phyloP scores from a whole-genome alignment of 148 eudicot species.

The Chenopodium suecicum region DNA sequence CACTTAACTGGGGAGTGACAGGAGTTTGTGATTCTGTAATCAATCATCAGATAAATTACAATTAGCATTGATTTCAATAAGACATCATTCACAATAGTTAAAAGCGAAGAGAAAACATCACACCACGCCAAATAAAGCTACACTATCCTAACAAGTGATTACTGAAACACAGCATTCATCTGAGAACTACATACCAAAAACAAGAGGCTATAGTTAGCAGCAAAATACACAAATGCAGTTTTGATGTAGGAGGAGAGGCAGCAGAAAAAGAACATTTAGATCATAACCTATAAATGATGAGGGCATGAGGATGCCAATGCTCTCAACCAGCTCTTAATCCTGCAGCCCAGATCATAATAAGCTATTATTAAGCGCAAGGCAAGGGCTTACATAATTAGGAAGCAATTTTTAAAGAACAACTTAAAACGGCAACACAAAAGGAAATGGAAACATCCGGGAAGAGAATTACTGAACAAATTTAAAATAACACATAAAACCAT shows the following conservation, averaged over 20 bases:
- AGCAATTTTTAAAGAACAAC: not conserved
- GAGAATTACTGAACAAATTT: not conserved
- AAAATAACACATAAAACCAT: too few species aligned
- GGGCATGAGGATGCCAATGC: slow-evolving; percentile 50
- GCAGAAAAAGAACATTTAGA: slow-evolving; percentile 34
- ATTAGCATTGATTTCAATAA: not conserved
- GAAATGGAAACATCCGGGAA: not conserved
- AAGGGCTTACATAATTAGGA: slow-evolving; percentile 11
- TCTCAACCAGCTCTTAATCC: slow-evolving; percentile 73
- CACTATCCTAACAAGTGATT: not conserved
- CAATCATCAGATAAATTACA: not conserved
- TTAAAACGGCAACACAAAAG: not conserved
- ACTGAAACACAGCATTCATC: not conserved
- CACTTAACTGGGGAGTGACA: slow-evolving; percentile 29
- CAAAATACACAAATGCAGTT: not conserved
- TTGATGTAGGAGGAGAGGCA: not conserved
- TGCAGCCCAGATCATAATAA: slow-evolving; percentile 63
- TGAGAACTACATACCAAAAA: not conserved
- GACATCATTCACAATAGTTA: not conserved
- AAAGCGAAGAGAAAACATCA: not conserved
- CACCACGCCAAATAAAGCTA: not conserved
- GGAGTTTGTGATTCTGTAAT: slow-evolving; percentile 30
- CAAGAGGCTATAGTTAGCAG: not conserved
- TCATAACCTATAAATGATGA: slow-evolving; percentile 53
- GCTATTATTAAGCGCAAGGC: slow-evolving; percentile 26